Base-by-base conservation (phyloP, 2,329 filamentous ascomycete genomes). In the Stagonosporopsis cucurbitacearum region DNA sequence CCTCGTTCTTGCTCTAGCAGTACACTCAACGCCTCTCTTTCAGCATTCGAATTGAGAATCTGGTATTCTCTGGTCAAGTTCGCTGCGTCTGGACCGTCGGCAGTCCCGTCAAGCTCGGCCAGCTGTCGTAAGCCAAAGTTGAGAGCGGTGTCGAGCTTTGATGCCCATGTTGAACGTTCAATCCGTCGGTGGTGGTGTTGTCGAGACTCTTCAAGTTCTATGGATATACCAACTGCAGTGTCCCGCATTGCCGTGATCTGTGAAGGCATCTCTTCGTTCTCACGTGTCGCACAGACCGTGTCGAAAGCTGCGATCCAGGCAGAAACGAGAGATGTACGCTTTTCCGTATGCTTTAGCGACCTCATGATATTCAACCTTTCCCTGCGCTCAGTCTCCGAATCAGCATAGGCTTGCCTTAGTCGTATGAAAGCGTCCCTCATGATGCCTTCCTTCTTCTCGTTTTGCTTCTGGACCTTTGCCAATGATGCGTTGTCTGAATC, bases 221-320 rank as follows among this genome's bases (percentile, higher is more conserved):
- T 81, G 25, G 96, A 82, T 37, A 98, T 93, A 1, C 94, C 95
- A 53, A 91, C 86, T 0, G 94, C 94, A 1, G 91, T 93, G 75
- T 94, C 96, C 53, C 92, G 88, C 79, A 98, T 90, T 0, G 89
- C 84, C 2, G 82, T 76, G 40, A 72, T 46, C 42, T 72, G 69
- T 4, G 67, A 96, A 78, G 63, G 86, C 90, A 28, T 84, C 78
- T 87, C 84, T 57, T 89, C 88, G 19, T 87, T 84, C 48, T 89
- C 88, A 17, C 87, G 83, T 43, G 82, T 82, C 35, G 92, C 91
- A 64, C 89, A 94, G 2, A 96, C 85, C 1, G 84, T 81, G 60
- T 98, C 94, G 67, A 98, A 99, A 2, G 92, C 92, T 1, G 90
- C 90, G 53, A 97, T 89, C 95, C 95, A 99, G 1, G 89, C 88